Base-by-base conservation (phyloP, 2,329 filamentous ascomycete species). In the Fonsecaea erecta region DNA sequence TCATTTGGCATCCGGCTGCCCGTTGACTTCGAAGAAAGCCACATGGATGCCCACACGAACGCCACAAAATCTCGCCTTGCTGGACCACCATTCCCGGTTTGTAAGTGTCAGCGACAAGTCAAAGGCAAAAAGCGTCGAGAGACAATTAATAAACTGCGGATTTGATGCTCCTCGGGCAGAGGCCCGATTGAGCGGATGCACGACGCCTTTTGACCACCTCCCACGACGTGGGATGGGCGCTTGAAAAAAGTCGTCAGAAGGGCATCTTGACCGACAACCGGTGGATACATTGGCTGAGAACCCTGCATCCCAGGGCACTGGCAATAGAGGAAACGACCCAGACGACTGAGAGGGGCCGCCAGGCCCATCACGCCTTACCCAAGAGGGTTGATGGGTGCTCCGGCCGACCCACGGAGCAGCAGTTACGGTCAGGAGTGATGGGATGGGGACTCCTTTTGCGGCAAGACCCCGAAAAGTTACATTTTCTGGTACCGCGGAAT, bases 401-500 rank as follows among this genome's bases (percentile, higher is more conserved):
- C 30, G 30, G 30, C 16, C 30, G 57, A 37, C 57, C 55, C 55
- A 48, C 28, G 30, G 6, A 48, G 24, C 9, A 48, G 43, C 43
- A 48, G 18, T 48, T 24, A 48, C 43, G 28, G 40, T 28, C 51
- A 37, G 52, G 48, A 21, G 18, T 61, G 30, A 24, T 30, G 51
- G 37, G 58, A 40, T 54, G 28, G 46, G 46, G 46, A 52, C 43
- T n/a, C 57, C 57, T 28, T 21, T 52, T 52, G 43, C 28, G 51
- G 59, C 59, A 61, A 61, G 46, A 35, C 51, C 48, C 48, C 24
- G 48, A 46, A 58, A 58, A 58, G 55, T 58, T 52, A 51, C 57
- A 37, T 60, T 35, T 60, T 30, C 30, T 26, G 16, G 30, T 21
- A 21, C 21, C 18, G 43, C 18, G 43, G 46, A 51, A 52, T 52